These are phyloP conservation scores for Agaricus blazei DNA, from an alignment of 768 basidiomycete species.

Conservation along the genomic window DNA sequence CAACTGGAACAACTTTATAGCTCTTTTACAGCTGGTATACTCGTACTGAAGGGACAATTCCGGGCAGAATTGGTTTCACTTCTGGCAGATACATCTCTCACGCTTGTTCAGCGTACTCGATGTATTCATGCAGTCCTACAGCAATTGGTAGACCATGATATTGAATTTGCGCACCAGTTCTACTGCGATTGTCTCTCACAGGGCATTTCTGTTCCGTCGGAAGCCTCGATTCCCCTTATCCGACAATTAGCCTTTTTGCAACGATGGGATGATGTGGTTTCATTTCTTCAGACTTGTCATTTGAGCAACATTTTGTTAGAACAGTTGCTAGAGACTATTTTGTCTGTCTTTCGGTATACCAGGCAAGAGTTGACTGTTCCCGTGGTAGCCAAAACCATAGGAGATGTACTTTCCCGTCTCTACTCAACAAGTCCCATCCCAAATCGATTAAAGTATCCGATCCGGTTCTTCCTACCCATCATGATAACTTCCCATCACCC, in stretches of 20 bases:
- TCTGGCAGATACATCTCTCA: background rate
- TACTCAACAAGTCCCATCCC: constrained; percentile 30
- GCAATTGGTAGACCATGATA: constrained; percentile 21
- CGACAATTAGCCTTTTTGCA: constrained; percentile 24
- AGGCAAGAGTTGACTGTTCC: constrained; percentile 24
- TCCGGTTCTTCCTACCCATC: constrained; percentile 40
- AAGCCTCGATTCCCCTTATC: constrained; percentile 24
- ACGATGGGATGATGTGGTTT: constrained; percentile 23
- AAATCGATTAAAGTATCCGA: constrained; percentile 31
- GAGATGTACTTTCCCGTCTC: constrained; percentile 27
- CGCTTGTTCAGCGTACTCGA: background rate
- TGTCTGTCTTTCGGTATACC: constrained; percentile 30
- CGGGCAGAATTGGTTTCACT: constrained; percentile 20
- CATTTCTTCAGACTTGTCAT: constrained; percentile 26
- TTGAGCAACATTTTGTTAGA: constrained; percentile 28
- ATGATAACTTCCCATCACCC: constrained; percentile 34
- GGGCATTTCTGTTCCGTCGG: constrained; percentile 18
- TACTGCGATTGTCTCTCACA: constrained; percentile 24
- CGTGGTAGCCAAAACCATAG: constrained; percentile 26
- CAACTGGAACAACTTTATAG: constrained; percentile 29
- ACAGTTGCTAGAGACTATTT: constrained; percentile 31
- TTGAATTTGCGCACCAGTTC: constrained; percentile 25
- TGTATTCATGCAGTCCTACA: constrained; percentile 14
- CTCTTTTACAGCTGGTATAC: constrained; percentile 27
- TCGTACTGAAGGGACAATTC: constrained; percentile 20